A percentile compares a stretch with the other conserved stretches of the same genome.
Conservation (phyloP, 306 rosid genomes). For the Quercus rubra region DNA sequence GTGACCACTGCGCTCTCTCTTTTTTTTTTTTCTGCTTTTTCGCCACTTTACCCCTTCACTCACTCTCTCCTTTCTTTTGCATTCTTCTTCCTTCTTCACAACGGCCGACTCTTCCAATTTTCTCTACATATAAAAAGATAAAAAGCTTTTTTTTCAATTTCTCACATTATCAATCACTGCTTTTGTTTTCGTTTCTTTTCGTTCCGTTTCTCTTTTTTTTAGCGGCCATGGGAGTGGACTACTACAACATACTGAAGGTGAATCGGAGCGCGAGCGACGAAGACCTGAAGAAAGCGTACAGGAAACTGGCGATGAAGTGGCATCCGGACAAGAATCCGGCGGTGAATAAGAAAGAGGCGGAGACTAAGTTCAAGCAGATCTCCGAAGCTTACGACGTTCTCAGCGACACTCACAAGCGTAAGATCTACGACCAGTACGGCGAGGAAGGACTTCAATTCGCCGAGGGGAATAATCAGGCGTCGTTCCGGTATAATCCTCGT, state of each 20-base stretch:
- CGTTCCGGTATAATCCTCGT: slow-evolving; percentile 24
- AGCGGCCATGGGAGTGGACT: slow-evolving; percentile 34
- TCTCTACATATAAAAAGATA: too few species aligned
- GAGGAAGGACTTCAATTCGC: slow-evolving; percentile 47
- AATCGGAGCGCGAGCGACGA: slow-evolving; percentile 55
- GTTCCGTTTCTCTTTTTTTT: too few species aligned
- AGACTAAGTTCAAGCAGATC: slow-evolving; percentile 67
- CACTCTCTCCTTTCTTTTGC: too few species aligned
- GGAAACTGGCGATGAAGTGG: slow-evolving; percentile 61
- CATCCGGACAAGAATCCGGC: slow-evolving; percentile 74
- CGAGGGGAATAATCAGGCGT: slow-evolving; percentile 5
- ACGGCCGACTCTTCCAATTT: too few species aligned
- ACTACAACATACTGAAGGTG: slow-evolving; percentile 68
- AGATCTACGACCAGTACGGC: slow-evolving; percentile 77
- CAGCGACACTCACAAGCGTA: slow-evolving; percentile 66
- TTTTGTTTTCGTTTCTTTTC: too few species aligned
- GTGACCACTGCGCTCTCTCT: not conserved
- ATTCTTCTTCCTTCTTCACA: too few species aligned
- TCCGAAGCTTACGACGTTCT: slow-evolving; percentile 76
- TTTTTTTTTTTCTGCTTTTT: too few species aligned
- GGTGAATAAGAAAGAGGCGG: slow-evolving; percentile 49
- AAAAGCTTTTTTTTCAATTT: too few species aligned
- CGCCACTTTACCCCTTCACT: too few species aligned
- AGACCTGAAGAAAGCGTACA: slow-evolving; percentile 70
- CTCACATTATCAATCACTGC: too few species aligned